Percentiles rank a stretch among this genome's conserved stretches.
phyloP scores from a whole-genome alignment of 768 basidiomycete species.

The Lentinula edodes region DNA sequence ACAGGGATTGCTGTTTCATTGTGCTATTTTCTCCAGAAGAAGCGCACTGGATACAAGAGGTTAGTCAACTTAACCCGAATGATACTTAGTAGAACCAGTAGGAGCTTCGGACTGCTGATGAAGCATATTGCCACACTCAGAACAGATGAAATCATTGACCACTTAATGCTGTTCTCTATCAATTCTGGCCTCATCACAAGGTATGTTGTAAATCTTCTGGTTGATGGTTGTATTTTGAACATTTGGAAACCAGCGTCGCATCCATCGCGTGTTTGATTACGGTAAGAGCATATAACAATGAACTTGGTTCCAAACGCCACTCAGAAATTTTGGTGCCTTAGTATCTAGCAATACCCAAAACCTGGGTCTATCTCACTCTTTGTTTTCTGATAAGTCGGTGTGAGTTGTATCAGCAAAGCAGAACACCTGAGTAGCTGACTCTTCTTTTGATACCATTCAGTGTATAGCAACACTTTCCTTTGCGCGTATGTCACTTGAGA shows the following conservation, averaged over 20 bases:
- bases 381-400: constrained; percentile 27
- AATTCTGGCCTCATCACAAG: constrained; percentile 27
- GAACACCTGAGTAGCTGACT: not conserved
- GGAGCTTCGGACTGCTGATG: not conserved
- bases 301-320: not conserved
- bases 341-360: constrained; percentile 24
- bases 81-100: not conserved
- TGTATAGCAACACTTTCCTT: constrained; percentile 29
- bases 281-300: constrained; percentile 10
- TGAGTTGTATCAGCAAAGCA: constrained; percentile 10
- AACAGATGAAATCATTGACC: constrained; percentile 28
- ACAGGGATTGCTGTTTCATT: constrained; percentile 24
- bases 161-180: constrained; percentile 25
- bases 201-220: constrained; percentile 6
- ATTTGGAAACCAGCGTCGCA: constrained; percentile 12
- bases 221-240: not conserved
- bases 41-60: constrained; percentile 27
- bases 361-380: constrained; percentile 28
- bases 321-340: constrained; percentile 2
- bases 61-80: constrained; percentile 4
- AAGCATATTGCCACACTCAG: constrained; percentile 7
- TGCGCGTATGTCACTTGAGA: constrained; percentile 18
- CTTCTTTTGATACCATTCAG: constrained; percentile 6
- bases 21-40: constrained; percentile 24
- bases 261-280: constrained; percentile 25